Conservation (phyloP, 1,284 basidiomycete genomes). For the Apiotrichum siamense region DNA sequence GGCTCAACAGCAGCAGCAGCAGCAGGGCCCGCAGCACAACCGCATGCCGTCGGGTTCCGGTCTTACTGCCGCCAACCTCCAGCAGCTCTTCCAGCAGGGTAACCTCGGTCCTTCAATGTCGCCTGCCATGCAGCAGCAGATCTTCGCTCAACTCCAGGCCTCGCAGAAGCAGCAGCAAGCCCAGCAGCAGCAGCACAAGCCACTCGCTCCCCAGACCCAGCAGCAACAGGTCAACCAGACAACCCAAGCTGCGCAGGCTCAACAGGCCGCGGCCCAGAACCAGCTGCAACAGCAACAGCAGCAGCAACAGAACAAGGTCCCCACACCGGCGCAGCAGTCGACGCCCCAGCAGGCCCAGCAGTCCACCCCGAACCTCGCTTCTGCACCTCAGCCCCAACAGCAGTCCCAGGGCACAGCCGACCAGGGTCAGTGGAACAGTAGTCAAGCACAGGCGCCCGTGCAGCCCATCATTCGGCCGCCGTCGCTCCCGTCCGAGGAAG, state of each 20-base stretch:
- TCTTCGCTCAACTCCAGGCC: conserved; percentile 6
- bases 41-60: not conserved
- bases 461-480: not conserved
- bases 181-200: conserved; percentile 3
- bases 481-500: conserved; percentile 6
- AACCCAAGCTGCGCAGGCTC: not conserved
- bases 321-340: not conserved
- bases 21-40: not conserved
- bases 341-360: conserved; percentile 8
- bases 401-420: not conserved
- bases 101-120: conserved; percentile 2
- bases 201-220: conserved; percentile 3
- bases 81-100: conserved; percentile 10
- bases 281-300: conserved; percentile 1
- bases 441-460: not conserved
- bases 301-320: conserved; percentile 1
- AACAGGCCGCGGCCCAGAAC: not conserved
- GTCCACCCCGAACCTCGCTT: conserved; percentile 6
- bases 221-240: conserved; percentile 2
- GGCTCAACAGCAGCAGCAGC: conserved; percentile 4
- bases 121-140: conserved; percentile 12
- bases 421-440: conserved; percentile 1
- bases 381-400: not conserved
- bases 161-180: conserved; percentile 1
- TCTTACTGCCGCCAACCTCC: conserved; percentile 7